Conservation (phyloP, 176 grass and related monocot species). For the Oryza nivara region DNA sequence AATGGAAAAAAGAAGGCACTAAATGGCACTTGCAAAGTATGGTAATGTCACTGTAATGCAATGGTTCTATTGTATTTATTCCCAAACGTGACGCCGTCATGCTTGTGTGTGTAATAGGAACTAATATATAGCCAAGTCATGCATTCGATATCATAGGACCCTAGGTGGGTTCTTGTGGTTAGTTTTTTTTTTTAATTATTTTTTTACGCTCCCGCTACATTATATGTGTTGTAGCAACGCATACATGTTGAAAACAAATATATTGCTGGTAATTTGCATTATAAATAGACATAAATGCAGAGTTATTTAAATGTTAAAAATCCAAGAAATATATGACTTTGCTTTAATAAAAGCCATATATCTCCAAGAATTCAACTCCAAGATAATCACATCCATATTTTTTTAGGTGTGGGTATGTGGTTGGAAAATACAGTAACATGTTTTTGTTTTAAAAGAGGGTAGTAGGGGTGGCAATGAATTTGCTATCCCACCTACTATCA, state of each 20-base stretch:
- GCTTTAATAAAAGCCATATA: not conserved
- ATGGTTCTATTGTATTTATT: not conserved
- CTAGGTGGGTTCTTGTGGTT: not conserved
- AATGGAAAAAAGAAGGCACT: not conserved
- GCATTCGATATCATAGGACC: not conserved
- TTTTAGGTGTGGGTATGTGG: too few species aligned
- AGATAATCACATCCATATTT: too few species aligned
- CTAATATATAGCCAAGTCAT: not conserved
- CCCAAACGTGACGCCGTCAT: not conserved
- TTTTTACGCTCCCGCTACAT: not conserved
- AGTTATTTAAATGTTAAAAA: not conserved
- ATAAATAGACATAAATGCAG: not conserved
- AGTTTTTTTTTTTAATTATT: not conserved
- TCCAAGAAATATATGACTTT: not conserved
- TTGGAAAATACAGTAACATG: too few species aligned
- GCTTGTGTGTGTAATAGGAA: constrained; percentile 17
- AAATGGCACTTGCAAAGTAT: constrained; percentile 24
- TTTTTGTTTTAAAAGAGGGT: too few species aligned
- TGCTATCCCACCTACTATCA: too few species aligned
- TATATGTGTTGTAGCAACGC: not conserved
- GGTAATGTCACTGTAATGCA: not conserved
- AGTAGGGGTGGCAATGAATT: too few species aligned
- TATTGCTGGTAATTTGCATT: not conserved
- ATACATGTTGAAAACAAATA: not conserved
- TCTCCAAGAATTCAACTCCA: too few species aligned